Evolutionary conservation across 441 rosid species (phyloP).

Genomic region (Theobroma grandiflorum): DNA sequence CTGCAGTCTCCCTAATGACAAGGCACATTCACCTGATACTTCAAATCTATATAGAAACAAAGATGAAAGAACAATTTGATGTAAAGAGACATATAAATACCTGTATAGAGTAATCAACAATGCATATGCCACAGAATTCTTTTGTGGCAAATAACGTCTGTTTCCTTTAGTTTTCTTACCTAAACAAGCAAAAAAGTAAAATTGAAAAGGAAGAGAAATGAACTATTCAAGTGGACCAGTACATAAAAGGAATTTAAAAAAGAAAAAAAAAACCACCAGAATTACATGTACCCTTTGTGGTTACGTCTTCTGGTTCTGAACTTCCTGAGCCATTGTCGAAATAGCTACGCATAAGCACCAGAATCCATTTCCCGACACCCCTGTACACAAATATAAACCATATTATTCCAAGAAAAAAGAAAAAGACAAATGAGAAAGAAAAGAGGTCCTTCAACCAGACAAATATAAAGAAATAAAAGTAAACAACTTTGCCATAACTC

Average conservation of each 20-base stretch:
- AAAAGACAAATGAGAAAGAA: background rate
- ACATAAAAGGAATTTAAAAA: constrained; percentile 7
- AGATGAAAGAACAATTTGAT: constrained; percentile 18
- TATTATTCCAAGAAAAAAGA: background rate
- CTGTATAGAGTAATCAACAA: constrained; percentile 80
- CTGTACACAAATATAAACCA: constrained; percentile 40
- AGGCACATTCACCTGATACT: constrained; percentile 24
- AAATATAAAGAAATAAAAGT: background rate
- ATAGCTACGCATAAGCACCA: constrained; percentile 71
- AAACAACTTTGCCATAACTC: background rate
- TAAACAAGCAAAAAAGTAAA: constrained; percentile 29
- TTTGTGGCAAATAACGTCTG: constrained; percentile 75
- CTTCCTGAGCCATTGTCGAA: constrained; percentile 50
- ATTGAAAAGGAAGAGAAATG: constrained; percentile 8
- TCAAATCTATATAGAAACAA: constrained; percentile 27
- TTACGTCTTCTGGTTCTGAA: constrained; percentile 67
- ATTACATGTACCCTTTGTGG: constrained; percentile 44
- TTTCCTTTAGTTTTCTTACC: constrained; percentile 59
- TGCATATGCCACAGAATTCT: constrained; percentile 86
- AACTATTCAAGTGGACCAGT: constrained; percentile 20
- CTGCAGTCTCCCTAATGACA: constrained; percentile 58
- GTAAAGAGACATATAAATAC: constrained; percentile 39
- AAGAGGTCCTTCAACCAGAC: too few species aligned
- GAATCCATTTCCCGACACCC: constrained; percentile 93
- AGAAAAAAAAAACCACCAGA: background rate